These are phyloP conservation scores for Podila minutissima DNA, from an alignment of 192 early-diverging fungal species.

Conservation along the genomic window DNA sequence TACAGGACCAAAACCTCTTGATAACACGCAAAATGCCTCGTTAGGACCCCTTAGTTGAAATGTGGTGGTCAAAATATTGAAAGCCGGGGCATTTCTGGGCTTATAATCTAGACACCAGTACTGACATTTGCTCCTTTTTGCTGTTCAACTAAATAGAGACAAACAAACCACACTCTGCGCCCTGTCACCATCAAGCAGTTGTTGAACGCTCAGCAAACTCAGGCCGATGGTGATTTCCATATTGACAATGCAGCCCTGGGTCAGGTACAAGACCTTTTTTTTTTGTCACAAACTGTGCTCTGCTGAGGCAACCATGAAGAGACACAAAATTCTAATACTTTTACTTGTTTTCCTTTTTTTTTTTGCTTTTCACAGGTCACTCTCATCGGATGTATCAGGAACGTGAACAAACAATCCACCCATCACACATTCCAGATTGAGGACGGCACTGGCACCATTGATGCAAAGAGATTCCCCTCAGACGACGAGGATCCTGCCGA, in stretches of 20 bases:
- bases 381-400: slow-evolving; percentile 77
- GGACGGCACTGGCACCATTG: slow-evolving; percentile 84
- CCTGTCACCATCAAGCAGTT: slow-evolving; percentile 90
- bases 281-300: neutral
- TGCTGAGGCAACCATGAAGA: neutral
- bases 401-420: slow-evolving; percentile 62
- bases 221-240: slow-evolving; percentile 66
- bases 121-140: neutral
- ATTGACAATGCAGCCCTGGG: slow-evolving; percentile 78
- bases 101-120: neutral
- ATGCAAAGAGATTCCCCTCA: slow-evolving; percentile 73
- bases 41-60: too few relatives aligned
- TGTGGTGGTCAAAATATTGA: too few relatives aligned
- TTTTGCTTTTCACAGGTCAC: slow-evolving; percentile 64
- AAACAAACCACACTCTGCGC: slow-evolving; percentile 70
- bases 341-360: neutral
- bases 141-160: slow-evolving; percentile 19
- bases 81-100: neutral
- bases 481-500: slow-evolving; percentile 47
- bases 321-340: neutral
- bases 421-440: slow-evolving; percentile 76
- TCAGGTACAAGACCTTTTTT: slow-evolving; percentile 52
- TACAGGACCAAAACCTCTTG: too few relatives aligned
- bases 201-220: slow-evolving; percentile 49
- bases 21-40: too few relatives aligned